Evolutionary conservation across 441 rosid species (phyloP).

Genomic region (Gossypium lobatum): DNA sequence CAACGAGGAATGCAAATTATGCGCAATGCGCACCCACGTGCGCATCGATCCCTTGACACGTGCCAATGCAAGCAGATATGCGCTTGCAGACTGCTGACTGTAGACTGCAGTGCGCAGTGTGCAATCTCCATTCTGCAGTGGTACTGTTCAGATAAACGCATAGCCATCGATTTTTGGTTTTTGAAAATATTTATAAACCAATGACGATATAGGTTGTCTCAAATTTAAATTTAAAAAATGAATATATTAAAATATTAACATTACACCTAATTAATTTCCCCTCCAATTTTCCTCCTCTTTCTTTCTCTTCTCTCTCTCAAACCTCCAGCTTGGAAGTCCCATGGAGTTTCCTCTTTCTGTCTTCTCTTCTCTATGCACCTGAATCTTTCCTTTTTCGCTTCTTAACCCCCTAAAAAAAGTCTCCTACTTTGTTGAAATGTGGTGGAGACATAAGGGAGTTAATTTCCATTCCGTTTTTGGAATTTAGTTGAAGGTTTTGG

Average conservation of each 20-base stretch:
- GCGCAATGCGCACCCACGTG: not conserved
- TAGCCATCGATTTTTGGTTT: not conserved
- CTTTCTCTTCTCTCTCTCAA: conserved; percentile 22
- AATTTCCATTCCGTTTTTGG: not conserved
- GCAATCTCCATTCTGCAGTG: not conserved
- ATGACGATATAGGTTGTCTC: not conserved
- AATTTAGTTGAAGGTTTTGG: not conserved
- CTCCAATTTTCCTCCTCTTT: conserved; percentile 36
- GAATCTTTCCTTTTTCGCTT: not conserved
- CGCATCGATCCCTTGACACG: not conserved
- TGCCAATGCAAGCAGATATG: not conserved
- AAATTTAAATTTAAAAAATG: not conserved
- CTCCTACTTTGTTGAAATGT: not conserved
- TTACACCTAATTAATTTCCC: conserved; percentile 29
- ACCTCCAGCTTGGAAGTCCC: conserved; percentile 36
- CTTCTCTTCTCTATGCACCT: conserved; percentile 14
- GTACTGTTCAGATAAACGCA: not conserved
- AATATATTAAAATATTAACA: not conserved
- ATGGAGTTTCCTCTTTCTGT: conserved; percentile 9
- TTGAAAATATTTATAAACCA: not conserved
- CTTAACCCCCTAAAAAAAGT: not conserved
- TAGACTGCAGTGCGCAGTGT: not conserved
- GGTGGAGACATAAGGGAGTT: not conserved
- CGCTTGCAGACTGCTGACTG: not conserved
- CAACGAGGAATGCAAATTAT: not conserved